Base-by-base conservation (phyloP, 306 rosid genomes). In the Prunus fruticosa region DNA sequence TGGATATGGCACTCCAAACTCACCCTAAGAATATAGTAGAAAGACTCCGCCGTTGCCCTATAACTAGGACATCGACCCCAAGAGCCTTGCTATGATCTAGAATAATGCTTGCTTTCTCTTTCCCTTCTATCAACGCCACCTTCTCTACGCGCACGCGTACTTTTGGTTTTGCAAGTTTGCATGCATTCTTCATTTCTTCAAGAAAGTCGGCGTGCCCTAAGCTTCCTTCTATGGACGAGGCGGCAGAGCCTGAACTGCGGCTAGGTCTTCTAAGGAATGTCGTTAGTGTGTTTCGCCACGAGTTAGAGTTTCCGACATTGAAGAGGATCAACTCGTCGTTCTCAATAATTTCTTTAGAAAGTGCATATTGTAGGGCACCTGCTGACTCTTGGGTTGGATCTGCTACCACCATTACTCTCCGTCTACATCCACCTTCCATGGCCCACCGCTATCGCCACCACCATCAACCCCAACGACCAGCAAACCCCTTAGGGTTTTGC, bases 331-430 rank as follows among this genome's bases (percentile, higher is more conserved):
- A 65, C 74, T 91, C 93, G n/a, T 93, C 97, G 25, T 88, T 83
- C 28, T 89, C 93, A 13, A 84, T 9, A 3, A 91, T 75, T 1
- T 87, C 89, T 61, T 93, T 88, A 0, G 86, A 85, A 6, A 93
- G 85, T 9, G 95, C 87, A 50, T 91, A 93, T 66, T 93, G 95
- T 1, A 91, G 73, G 9, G 95, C 98, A 2, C 85, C 86, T 0
- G 93, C 88, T 14, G 97, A 91, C 57, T 93, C 98, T 8, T 91
- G 78, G 5, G 89, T 87, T 4, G 95, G 93, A 16, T 93, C 97
- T 0, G 92, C 91, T 7, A 89, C 91, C 22, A 91, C 93, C 93
- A 93, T 88, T 6, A 93, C 82, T 76, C 84, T 89, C 10, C 87
- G 73, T 2, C 18, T 16, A 18, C 54, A 5, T n/a, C 76, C 78